Conservation (phyloP, 257 asterid species). For the Hygrophila difformis region DNA sequence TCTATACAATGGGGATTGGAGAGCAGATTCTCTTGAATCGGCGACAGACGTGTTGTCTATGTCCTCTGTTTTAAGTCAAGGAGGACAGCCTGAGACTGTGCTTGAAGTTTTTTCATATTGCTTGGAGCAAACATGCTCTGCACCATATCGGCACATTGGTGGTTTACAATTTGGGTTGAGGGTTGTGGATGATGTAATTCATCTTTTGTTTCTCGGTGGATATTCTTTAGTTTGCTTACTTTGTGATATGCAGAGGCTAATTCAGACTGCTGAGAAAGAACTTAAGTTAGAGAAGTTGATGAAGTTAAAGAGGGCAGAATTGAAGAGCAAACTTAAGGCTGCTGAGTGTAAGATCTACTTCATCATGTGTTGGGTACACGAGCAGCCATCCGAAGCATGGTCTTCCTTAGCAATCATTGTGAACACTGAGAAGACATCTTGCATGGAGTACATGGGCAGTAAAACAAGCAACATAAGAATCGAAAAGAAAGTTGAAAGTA, state of each 20-base stretch:
- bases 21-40: constrained; percentile 66
- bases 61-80: constrained; percentile 63
- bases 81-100: constrained; percentile 45
- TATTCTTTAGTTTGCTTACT: constrained; percentile 61
- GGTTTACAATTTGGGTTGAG: constrained; percentile 53
- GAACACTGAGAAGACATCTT: constrained; percentile 42
- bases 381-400: constrained; percentile 65
- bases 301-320: constrained; percentile 32
- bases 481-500: constrained; percentile 21
- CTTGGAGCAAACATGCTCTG: too few species aligned
- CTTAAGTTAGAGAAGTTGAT: constrained; percentile 39
- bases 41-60: constrained; percentile 31
- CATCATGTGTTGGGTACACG: constrained; percentile 78
- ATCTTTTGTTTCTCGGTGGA: constrained; percentile 46
- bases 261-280: constrained; percentile 42
- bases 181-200: constrained; percentile 43
- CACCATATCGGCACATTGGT: constrained; percentile 71
- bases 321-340: constrained; percentile 46
- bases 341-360: constrained; percentile 68
- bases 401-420: constrained; percentile 46
- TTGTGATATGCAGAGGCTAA: constrained; percentile 60
- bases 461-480: constrained; percentile 13
- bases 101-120: constrained; percentile 55
- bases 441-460: constrained; percentile 29
- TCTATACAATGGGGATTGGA: too few species aligned